Conservation (phyloP, 1,284 basidiomycete genomes). For the Pascua guehoae region DNA sequence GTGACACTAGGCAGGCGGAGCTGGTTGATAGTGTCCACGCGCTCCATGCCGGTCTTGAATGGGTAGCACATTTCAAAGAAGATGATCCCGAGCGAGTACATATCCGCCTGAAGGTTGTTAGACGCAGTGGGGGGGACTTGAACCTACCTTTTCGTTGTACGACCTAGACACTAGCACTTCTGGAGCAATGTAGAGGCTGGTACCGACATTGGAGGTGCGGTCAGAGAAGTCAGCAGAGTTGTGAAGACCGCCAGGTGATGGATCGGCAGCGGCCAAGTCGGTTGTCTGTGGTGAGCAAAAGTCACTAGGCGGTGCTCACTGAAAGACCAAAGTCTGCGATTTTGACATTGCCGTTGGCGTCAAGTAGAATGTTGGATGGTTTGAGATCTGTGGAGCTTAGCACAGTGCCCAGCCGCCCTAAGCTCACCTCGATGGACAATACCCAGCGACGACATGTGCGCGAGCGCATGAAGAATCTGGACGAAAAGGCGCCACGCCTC, state of each 20-base stretch:
- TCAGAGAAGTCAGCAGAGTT: conserved; percentile 25
- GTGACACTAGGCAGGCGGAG: conserved; percentile 67
- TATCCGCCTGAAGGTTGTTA: conserved; percentile 63
- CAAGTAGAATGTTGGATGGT: conserved; percentile 85
- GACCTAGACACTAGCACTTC: conserved; percentile 55
- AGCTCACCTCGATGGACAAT: conserved; percentile 70
- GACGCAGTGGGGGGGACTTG: neutral
- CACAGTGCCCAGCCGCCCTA: neutral
- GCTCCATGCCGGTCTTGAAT: conserved; percentile 83
- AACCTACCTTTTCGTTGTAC: conserved; percentile 50
- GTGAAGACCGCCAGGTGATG: conserved; percentile 56
- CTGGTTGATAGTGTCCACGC: conserved; percentile 75
- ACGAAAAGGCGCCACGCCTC: conserved; percentile 87
- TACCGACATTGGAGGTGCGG: conserved; percentile 71
- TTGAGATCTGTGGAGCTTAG: conserved; percentile 64
- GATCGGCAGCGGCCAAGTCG: conserved; percentile 69
- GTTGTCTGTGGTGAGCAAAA: conserved; percentile 56
- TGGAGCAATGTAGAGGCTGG: conserved; percentile 87
- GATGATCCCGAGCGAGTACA: conserved; percentile 92
- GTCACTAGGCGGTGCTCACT: conserved; percentile 14
- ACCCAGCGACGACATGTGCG: conserved; percentile 81
- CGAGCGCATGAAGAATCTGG: conserved; percentile 87
- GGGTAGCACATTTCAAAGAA: conserved; percentile 96
- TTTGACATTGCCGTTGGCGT: conserved; percentile 84
- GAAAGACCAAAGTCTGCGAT: conserved; percentile 88